phyloP scores from a whole-genome alignment of 331 rosid genomes.

The Spiraea crenata region DNA sequence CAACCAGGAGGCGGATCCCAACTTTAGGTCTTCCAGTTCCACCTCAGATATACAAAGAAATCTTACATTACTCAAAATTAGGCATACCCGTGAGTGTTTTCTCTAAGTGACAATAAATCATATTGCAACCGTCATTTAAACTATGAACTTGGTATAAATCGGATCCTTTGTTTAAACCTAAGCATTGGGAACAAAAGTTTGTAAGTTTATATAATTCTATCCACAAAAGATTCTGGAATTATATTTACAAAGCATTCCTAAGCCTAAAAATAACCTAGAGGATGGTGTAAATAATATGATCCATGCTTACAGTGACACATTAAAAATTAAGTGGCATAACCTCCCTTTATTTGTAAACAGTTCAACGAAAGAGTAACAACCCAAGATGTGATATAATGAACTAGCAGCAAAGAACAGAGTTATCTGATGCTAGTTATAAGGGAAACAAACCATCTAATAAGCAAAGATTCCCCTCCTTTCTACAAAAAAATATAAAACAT shows the following conservation, averaged over 20 bases:
- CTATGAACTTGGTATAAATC: slow-evolving; percentile 2
- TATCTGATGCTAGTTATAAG: background rate
- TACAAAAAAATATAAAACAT: slow-evolving; percentile 21
- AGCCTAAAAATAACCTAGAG: background rate
- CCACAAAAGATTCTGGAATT: background rate
- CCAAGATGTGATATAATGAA: background rate
- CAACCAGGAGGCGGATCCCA: background rate
- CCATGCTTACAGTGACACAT: background rate
- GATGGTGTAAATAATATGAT: background rate
- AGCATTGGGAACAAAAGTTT: background rate
- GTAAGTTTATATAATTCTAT: background rate
- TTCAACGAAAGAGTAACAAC: background rate
- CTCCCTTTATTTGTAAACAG: background rate
- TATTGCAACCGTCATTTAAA: background rate
- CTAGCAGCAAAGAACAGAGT: background rate
- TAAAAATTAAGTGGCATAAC: background rate
- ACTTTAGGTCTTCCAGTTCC: background rate
- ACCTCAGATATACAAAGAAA: slow-evolving; percentile 4
- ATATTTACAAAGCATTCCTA: background rate
- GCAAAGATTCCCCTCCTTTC: slow-evolving; percentile 7
- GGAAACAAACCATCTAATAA: background rate
- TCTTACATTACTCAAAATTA: slow-evolving; percentile 10
- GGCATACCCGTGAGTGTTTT: background rate
- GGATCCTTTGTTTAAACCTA: background rate
- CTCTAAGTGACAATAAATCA: background rate